A percentile compares a stretch with the other conserved stretches of the same genome.
Conservation (phyloP, 176 grass and related monocot genomes). For the Carex kokanica region DNA sequence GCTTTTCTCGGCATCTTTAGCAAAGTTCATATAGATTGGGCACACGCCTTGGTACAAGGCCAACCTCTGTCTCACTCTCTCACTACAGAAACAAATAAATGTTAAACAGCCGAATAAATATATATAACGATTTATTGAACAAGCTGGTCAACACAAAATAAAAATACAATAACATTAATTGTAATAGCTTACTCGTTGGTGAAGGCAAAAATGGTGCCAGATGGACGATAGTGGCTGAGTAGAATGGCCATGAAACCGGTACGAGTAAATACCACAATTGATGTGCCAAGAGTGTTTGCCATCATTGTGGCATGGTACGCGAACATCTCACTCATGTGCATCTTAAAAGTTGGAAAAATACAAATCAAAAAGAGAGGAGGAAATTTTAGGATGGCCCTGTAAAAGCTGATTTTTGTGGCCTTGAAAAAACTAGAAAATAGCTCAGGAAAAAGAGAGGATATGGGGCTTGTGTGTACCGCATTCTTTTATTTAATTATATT, state of each 20-base stretch:
- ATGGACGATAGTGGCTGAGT: constrained; percentile 87
- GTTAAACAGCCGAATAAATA: constrained; percentile 8
- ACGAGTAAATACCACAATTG: constrained; percentile 97
- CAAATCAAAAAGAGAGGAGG: not conserved
- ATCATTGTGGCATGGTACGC: constrained; percentile 98
- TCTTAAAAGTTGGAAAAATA: constrained; percentile 35
- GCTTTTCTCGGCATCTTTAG: constrained; percentile 72
- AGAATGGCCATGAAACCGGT: constrained; percentile 94
- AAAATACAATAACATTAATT: not conserved
- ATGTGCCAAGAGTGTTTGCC: constrained; percentile 89
- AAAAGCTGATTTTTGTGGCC: not conserved
- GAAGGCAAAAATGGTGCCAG: constrained; percentile 98
- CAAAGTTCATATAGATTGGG: constrained; percentile 77
- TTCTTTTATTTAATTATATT: not conserved
- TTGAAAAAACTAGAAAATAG: constrained; percentile 7
- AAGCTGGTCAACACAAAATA: not conserved
- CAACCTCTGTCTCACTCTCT: constrained; percentile 89
- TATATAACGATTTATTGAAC: not conserved
- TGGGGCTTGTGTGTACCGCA: not conserved
- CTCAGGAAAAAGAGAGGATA: not conserved
- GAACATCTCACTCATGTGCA: constrained; percentile 97
- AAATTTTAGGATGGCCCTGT: not conserved
- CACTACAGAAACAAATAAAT: constrained; percentile 50
- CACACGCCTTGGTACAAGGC: constrained; percentile 95
- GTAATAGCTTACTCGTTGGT: constrained; percentile 76